Evolutionary conservation across 176 grass and related monocot species (phyloP), one percentile per base, ranked within the genome.

Genomic region (Poa annua): DNA sequence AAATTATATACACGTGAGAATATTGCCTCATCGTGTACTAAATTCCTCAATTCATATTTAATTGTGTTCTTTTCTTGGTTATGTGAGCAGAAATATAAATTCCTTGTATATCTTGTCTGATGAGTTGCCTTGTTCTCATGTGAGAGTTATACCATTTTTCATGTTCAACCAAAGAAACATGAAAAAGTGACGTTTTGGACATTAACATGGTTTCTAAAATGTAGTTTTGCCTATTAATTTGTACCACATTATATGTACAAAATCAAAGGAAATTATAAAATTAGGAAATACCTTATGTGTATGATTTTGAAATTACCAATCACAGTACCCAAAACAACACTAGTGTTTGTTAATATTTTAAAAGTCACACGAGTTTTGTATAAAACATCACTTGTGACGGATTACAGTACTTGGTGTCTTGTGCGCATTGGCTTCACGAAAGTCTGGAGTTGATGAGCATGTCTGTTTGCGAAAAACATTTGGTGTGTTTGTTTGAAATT

Each of bases 11-110:
- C 4, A 12, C 36, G 3, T 57, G 77, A 62, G 29, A 80, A 85
- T 66, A 89, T 82, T 47, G 24, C 48, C 47, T 78, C 47, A 51
- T 72, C 11, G 14, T 89, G 34, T 78, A 78, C 56, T 79, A 11
- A 83, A 78, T 62, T 26, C 13, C 26, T 50, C 45, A 16, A 29
- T 75, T 56, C 29, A 57, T 86, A 25, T 75, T 68, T 35, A 84
- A 57, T 11, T 12, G 68, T 68, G 41, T 50, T 55, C 74, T 56
- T 5, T 59, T 50, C 20, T 11, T 48, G 16, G 4, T 35, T 85
- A 49, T 53, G 7, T 35, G 50, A 2, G 24, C 17, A 10, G 25
- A 33, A 54, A 83, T 64, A 67, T 29, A 62, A 60, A 77, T 83
- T 11, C 14, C 26, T 33, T 15, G 7, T 79, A 13, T 35, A 11